Conservation (phyloP, 2,329 filamentous ascomycete species). For the Mycosphaerella sp. region DNA sequence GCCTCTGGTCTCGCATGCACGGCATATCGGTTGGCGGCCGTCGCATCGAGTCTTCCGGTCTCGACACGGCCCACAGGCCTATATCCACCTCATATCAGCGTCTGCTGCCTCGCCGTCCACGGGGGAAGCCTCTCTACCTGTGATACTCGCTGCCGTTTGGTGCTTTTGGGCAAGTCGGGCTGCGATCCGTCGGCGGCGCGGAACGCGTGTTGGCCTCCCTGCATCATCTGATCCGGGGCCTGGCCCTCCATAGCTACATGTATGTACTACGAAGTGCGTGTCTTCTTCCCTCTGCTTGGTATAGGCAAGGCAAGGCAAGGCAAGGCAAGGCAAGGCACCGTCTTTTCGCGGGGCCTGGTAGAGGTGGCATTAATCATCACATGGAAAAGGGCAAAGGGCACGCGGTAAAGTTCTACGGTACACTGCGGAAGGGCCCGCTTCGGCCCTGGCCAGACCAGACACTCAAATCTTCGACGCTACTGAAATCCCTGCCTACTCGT, state of each 20-base stretch:
- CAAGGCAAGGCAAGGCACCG: no score
- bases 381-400: no score
- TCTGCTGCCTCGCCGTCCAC: background rate
- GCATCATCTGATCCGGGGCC: background rate
- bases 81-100: background rate
- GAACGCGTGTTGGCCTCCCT: conserved; percentile 1
- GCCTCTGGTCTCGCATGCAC: conserved; percentile 20
- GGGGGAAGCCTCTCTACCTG: conserved; percentile 6
- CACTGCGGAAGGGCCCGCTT: no score
- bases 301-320: no score
- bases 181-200: conserved; percentile 1
- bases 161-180: conserved; percentile 6
- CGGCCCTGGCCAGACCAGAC: no score
- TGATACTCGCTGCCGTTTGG: conserved; percentile 20
- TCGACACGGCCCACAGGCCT: conserved; percentile 23
- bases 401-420: no score
- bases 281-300: no score
- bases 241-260: background rate
- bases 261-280: no score
- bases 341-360: no score
- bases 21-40: conserved; percentile 21
- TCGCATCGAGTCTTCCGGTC: conserved; percentile 26
- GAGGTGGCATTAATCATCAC: no score
- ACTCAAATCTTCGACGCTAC: no score
- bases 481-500: no score